Evolutionary conservation across 2,329 filamentous ascomycete species (phyloP), one percentile per base, ranked within the genome.

Genomic region (Verticillium isaacii): DNA sequence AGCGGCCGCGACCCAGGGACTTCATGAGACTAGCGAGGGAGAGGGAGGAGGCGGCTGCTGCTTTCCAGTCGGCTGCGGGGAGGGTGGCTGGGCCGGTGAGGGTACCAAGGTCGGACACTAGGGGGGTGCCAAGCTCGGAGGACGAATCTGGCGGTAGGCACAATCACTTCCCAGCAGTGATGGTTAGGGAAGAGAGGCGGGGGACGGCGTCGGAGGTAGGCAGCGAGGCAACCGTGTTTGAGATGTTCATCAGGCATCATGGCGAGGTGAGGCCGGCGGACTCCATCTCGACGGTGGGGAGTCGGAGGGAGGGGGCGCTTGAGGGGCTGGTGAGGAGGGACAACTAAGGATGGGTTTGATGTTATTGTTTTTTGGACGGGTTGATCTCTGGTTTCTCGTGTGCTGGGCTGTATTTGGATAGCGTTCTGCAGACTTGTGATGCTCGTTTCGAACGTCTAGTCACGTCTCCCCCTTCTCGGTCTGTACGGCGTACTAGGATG

Each of bases 191-290:
- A 7, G n/a, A 19, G 41, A 19, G 41, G 7, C 41, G 41, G n/a
- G 11, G 41, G 41, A 23, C 41, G 9, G 9, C 25, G 7, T 50
- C 19, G 19, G 41, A 50, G 41, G 41, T 23, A 2, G 34, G 34
- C 4, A 50, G 41, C 41, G 41, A 50, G 41, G 41, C n/a, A n/a
- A 56, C 54, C 6, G 25, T 34, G 54, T 56, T 56, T 56, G 54
- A 19, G 17, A 56, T 56, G 54, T 56, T 56, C 54, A 56, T 56
- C 14, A n/a, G 54, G 54, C 54, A 56, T 56, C 54, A 56, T 34
- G 54, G 34, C 23, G 54, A 34, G 54, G 32, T 56, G 6, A 15
- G 54, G 32, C 54, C 54, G 8, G 54, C 17, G 14, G 54, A 56
- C 32, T 56, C 54, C 25, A 56, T 56, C 54, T 56, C 54, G 12